A percentile compares a stretch with the other conserved stretches of the same genome.
phyloP scores from a whole-genome alignment of 441 rosid genomes.

The Pelargonium citronellum region DNA sequence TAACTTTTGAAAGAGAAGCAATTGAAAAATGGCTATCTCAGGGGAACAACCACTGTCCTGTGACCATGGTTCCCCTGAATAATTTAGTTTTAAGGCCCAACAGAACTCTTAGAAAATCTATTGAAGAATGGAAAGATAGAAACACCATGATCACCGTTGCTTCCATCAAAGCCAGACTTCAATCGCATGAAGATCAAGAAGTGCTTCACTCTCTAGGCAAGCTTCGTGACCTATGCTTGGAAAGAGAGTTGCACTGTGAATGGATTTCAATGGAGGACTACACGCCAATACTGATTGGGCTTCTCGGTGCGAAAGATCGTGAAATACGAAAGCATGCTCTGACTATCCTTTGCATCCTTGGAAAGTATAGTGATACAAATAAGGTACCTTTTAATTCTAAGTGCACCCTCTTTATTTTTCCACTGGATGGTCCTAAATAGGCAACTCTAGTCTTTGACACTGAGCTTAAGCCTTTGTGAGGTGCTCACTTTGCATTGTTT shows the following conservation, averaged over 20 bases:
- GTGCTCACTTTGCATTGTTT: not conserved
- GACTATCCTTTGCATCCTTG: constrained; percentile 29
- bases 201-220: constrained; percentile 25
- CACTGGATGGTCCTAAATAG: not conserved
- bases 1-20: constrained; percentile 35
- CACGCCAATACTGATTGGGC: constrained; percentile 22
- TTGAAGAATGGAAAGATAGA: constrained; percentile 37
- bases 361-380: constrained; percentile 27
- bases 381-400: constrained; percentile 23
- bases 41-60: constrained; percentile 32
- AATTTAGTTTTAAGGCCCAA: constrained; percentile 25
- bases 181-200: constrained; percentile 28
- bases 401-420: not conserved
- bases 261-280: constrained; percentile 28
- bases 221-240: constrained; percentile 25
- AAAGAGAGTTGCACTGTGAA: constrained; percentile 23
- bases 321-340: constrained; percentile 28
- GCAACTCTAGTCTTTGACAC: not conserved
- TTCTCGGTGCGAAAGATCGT: constrained; percentile 27
- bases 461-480: not conserved
- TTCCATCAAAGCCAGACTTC: constrained; percentile 29
- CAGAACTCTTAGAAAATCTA: constrained; percentile 25
- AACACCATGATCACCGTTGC: constrained; percentile 30
- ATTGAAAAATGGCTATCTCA: constrained; percentile 33
- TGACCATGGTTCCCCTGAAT: constrained; percentile 21